These are phyloP conservation scores for Candida loeiensis DNA, from an alignment of 805 yeast species.

Conservation along the genomic window DNA sequence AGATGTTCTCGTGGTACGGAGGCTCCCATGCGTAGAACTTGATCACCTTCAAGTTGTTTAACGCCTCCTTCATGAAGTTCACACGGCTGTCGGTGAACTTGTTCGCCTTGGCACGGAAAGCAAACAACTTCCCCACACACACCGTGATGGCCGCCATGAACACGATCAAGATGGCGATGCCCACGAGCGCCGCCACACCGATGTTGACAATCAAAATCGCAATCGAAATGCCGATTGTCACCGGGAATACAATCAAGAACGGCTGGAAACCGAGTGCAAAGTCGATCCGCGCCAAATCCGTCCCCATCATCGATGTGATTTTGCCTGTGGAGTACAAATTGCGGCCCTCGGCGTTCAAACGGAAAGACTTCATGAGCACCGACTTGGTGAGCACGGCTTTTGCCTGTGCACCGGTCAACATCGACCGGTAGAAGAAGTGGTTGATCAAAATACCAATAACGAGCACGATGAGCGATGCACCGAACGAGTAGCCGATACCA, in stretches of 20 bases:
- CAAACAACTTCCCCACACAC: constrained; percentile 51
- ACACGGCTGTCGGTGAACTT: constrained; percentile 74
- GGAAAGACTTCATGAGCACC: constrained; percentile 23
- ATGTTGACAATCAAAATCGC: constrained; percentile 23
- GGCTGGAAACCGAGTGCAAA: constrained; percentile 30
- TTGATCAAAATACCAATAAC: constrained; percentile 21
- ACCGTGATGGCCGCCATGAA: constrained; percentile 42
- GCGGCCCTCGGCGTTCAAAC: constrained; percentile 17
- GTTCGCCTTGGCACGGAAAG: constrained; percentile 44
- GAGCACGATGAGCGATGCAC: constrained; percentile 31
- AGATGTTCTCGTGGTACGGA: constrained; percentile 61
- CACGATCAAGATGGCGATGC: constrained; percentile 19
- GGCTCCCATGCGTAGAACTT: constrained; percentile 91
- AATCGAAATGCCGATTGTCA: constrained; percentile 22
- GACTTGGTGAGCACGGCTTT: constrained; percentile 26
- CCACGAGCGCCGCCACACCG: constrained; percentile 25
- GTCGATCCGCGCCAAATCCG: constrained; percentile 26
- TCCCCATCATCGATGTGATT: constrained; percentile 28
- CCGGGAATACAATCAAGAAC: constrained; percentile 21
- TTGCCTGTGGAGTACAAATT: constrained; percentile 21
- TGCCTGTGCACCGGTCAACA: constrained; percentile 28
- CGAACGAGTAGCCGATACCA: constrained; percentile 42
- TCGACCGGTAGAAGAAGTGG: constrained; percentile 23
- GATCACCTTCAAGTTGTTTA: constrained; percentile 74
- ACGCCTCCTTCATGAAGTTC: constrained; percentile 68